Percentiles rank a stretch among this genome's conserved stretches.
phyloP scores from a whole-genome alignment of 2,329 filamentous ascomycete species.

The Triangularia setosa region DNA sequence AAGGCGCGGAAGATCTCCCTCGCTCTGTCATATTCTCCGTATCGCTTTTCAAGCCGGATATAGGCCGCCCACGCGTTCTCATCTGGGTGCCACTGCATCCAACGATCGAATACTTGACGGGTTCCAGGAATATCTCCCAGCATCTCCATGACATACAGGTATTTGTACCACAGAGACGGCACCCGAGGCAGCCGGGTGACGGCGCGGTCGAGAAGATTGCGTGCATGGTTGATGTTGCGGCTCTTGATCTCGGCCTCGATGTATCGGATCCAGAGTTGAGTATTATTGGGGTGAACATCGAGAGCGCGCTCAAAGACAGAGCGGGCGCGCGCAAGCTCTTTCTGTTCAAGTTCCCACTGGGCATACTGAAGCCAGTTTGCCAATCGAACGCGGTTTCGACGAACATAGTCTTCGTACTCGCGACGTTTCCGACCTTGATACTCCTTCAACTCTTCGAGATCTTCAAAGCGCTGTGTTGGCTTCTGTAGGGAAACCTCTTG shows the following conservation, averaged over 20 bases:
- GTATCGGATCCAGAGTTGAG: conserved; percentile 85
- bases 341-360: conserved; percentile 95
- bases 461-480: conserved; percentile 90
- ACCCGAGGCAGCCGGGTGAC: conserved; percentile 86
- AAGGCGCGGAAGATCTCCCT: conserved; percentile 86
- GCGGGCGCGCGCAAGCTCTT: conserved; percentile 87
- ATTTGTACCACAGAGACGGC: conserved; percentile 99
- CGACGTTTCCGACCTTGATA: conserved; percentile 93
- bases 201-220: conserved; percentile 92
- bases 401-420: conserved; percentile 97
- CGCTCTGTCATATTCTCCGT: conserved; percentile 87
- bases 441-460: conserved; percentile 96
- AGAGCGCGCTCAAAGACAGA: conserved; percentile 93
- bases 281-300: conserved; percentile 83
- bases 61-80: conserved; percentile 94
- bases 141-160: conserved; percentile 98
- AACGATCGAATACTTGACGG: conserved; percentile 90
- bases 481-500: conserved; percentile 86
- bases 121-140: conserved; percentile 90
- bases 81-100: conserved; percentile 98
- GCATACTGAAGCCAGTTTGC: conserved; percentile 99
- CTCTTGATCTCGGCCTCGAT: conserved; percentile 95
- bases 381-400: conserved; percentile 89
- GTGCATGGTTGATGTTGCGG: conserved; percentile 92
- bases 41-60: conserved; percentile 95